Evolutionary conservation across 768 basidiomycete genomes (phyloP).

Genomic region (Cystobasidium ongulense): DNA sequence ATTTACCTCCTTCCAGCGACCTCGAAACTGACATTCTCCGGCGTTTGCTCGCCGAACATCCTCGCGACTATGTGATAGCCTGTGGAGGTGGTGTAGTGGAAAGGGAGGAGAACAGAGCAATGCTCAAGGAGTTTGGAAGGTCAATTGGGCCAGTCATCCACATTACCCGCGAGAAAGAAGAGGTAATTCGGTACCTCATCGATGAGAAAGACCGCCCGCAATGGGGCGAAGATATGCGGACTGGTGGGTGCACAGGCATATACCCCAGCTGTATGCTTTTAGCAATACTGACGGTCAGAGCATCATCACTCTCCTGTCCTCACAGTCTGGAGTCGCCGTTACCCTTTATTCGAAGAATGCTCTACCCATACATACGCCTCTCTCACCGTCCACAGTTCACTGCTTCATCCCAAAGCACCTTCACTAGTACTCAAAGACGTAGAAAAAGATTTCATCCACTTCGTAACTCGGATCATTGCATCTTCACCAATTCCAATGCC

Average conservation of each 20-base stretch:
- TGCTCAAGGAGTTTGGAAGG: constrained; percentile 59
- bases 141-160: constrained; percentile 59
- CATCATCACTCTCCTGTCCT: background rate
- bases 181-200: constrained; percentile 38
- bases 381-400: constrained; percentile 32
- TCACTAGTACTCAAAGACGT: constrained; percentile 40
- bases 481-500: background rate
- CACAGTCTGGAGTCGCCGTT: constrained; percentile 37
- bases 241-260: background rate
- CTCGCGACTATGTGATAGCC: constrained; percentile 64
- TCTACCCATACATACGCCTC: constrained; percentile 40
- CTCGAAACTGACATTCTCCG: constrained; percentile 64
- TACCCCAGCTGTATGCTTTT: background rate
- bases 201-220: constrained; percentile 34
- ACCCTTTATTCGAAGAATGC: constrained; percentile 33
- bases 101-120: constrained; percentile 60
- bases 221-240: constrained; percentile 30
- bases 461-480: constrained; percentile 33
- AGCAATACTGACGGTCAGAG: background rate
- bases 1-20: constrained; percentile 59
- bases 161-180: constrained; percentile 57
- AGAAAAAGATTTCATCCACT: constrained; percentile 38
- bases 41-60: constrained; percentile 56
- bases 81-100: constrained; percentile 96
- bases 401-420: constrained; percentile 31